Base-by-base conservation (phyloP, 257 asterid species). In the Paulownia fortunei region DNA sequence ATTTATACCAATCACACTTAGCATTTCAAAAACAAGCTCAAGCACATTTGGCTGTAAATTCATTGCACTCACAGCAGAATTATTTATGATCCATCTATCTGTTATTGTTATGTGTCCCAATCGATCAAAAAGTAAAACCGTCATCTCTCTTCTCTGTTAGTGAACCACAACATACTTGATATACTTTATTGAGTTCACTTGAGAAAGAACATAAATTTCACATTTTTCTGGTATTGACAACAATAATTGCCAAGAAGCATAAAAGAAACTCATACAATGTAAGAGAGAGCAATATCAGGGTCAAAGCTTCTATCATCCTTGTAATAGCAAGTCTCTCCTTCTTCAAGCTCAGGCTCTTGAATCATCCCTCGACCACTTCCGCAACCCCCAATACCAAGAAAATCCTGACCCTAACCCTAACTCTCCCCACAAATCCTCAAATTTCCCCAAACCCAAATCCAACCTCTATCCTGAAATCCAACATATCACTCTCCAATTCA, bases 271-370 rank as follows among this genome's bases (percentile, higher is more conserved):
- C 98, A 86, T 95, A 95, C 98, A 82, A 95, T 81, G 93, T 95
- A 95, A 83, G 99, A 88, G 80, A 95, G 90, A 51, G 88, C 89
- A 36, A 87, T 81, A 67, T 95, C 97, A 86, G 92, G 93, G 80
- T 95, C 97, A 78, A 85, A 78, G 87, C 65, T 87, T 79, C 81
- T 71, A 80, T 86, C 94, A 76, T 87, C 96, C 82, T 80, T 73
- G 82, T 80, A 72, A 78, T 78, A 84, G 75, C 84, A 70, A 76
- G 90, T 88, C 87, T 91, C 98, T 64, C 98, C 97, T 89, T 92
- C 99, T 82, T 95, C 99, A 84, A 93, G 91, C 84, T 91, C 97
- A 68, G 84, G 82, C 76, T 84, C 93, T 70, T 82, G 86, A 79
- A 74, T 82, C 92, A 89, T 87, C 80, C 60, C 73, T 79, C 78